Base-by-base conservation (phyloP, 2,329 filamentous ascomycete genomes). In the Pyrenophora tritici-repentis region DNA sequence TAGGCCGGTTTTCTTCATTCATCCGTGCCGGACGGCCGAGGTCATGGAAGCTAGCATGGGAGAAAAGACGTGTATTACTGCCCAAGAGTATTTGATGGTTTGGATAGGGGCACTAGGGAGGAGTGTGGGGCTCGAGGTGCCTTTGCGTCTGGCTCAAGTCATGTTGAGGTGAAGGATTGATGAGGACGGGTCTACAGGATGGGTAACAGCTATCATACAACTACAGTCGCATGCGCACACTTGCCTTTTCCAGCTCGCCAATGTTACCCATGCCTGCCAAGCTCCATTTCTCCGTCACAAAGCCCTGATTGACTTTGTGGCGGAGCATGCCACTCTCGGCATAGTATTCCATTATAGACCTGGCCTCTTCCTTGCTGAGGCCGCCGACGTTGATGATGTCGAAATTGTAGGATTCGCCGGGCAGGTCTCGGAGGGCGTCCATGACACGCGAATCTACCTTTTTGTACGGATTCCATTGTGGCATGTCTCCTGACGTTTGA, bases 41-140 rank as follows among this genome's bases (percentile, higher is more conserved):
- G 89, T 89, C 44, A 89, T 97, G 82, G 79, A 79, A 61, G 79
- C 68, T 78, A 80, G 70, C 74, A 12, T 29, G 5, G 26, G 26
- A 4, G 26, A 29, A 29, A 29, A 10, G 12, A 9, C 2, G 13
- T 12, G 26, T 12, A 4, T 29, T 29, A 74, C 63, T 14, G 73
- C 78, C 5, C 71, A 86, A 65, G 80, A 86, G 63, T 97, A 97
- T 77, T 80, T 97, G 67, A 83, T 91, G 75, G 77, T 91, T 47
- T 97, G 93, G 92, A 80, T 97, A 56, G 92, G 92, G n/a, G 77
- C 96, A 50, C 84, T 96, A 37, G 93, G 92, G 52, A 84, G 84
- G 43, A 87, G 85, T 61, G 88, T 96, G 34, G 89, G 90, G 50
- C 79, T 97, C 59, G 86, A 85, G 81, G 78, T 95, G 56, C 90